phyloP scores from a whole-genome alignment of 192 early-diverging fungal species.

The Coemansia sp. region DNA sequence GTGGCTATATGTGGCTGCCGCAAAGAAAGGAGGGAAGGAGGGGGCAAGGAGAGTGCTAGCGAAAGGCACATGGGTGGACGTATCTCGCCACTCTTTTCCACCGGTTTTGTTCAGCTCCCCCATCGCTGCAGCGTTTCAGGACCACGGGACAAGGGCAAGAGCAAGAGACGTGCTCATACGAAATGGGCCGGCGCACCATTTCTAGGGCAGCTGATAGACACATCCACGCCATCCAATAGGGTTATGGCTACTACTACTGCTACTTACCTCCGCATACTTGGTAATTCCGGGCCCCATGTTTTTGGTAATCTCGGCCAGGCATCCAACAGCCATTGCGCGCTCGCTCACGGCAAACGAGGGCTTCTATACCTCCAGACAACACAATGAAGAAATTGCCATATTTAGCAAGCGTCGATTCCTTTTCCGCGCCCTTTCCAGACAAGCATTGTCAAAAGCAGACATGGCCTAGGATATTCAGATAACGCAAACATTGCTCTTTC shows the following conservation, averaged over 20 bases:
- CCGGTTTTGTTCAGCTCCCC: background rate
- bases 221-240: background rate
- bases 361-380: slow-evolving; percentile 54
- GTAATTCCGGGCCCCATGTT: slow-evolving; percentile 56
- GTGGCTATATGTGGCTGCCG: slow-evolving; percentile 3
- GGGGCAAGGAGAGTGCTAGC: background rate
- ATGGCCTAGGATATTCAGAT: background rate
- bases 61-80: background rate
- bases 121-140: background rate
- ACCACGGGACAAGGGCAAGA: background rate
- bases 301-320: slow-evolving; percentile 73
- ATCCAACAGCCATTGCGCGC: slow-evolving; percentile 88
- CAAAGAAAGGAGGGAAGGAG: background rate
- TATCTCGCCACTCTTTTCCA: background rate
- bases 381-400: background rate
- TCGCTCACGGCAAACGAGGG: slow-evolving; percentile 65
- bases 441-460: background rate
- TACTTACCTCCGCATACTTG: slow-evolving; percentile 54
- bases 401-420: background rate
- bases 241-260: background rate
- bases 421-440: background rate
- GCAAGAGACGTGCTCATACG: background rate
- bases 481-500: slow-evolving; percentile 1
- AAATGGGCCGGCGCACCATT: background rate
- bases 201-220: background rate